Conservation (phyloP, 2,329 filamentous ascomycete genomes). For the Paecilomyces sp. region DNA sequence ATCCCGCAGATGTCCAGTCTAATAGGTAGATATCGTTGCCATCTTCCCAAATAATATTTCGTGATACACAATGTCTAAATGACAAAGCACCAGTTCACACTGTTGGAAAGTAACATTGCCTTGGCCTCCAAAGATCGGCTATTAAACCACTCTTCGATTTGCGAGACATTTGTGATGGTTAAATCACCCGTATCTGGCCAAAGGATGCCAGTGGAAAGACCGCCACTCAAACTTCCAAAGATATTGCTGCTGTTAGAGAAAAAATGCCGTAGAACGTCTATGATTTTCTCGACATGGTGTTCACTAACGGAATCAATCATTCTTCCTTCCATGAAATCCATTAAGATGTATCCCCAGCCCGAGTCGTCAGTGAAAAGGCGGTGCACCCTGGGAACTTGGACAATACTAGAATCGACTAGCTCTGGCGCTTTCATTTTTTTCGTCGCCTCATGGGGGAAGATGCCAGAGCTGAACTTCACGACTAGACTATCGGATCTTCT, state of each 20-base stretch:
- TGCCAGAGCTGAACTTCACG: not conserved
- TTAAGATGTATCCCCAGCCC: slow-evolving; percentile 13
- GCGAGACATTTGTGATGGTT: slow-evolving; percentile 7
- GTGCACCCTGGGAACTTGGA: slow-evolving; percentile 2
- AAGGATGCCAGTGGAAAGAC: slow-evolving; percentile 9
- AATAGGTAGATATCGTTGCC: not conserved
- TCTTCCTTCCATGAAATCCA: slow-evolving; percentile 13
- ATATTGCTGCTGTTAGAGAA: slow-evolving; percentile 3
- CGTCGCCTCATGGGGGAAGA: not conserved
- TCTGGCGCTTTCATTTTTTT: not conserved
- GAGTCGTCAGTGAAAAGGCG: slow-evolving; percentile 8
- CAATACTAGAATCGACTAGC: not conserved
- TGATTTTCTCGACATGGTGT: slow-evolving; percentile 6
- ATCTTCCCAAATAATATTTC: not conserved
- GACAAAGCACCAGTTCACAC: not conserved
- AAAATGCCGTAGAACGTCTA: slow-evolving; percentile 9
- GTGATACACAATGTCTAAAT: not conserved
- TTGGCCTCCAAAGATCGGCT: slow-evolving; percentile 5
- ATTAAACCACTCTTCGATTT: slow-evolving; percentile 15
- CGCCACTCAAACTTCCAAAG: slow-evolving; percentile 7
- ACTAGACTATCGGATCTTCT: not conserved
- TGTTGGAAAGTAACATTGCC: not conserved
- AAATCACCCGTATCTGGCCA: slow-evolving; percentile 13
- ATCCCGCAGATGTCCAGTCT: not conserved
- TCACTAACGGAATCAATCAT: slow-evolving; percentile 11